Conservation (phyloP, 2,329 filamentous ascomycete species). For the Gnomoniopsis sp. region DNA sequence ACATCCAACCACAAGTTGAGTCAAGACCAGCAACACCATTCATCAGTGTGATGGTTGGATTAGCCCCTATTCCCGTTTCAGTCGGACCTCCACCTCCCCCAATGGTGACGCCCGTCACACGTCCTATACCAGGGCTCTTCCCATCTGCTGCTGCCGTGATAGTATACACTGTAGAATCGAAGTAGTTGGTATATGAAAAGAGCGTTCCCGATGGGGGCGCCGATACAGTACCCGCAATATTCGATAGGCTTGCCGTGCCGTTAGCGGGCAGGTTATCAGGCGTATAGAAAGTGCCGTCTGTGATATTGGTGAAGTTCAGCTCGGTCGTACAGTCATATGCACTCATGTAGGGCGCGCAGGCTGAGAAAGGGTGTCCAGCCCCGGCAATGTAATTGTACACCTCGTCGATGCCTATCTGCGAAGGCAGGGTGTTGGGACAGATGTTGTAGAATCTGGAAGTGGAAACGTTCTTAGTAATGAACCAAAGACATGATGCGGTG, state of each 20-base stretch:
- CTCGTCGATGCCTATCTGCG: background rate
- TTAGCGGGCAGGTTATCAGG: slow-evolving; percentile 24
- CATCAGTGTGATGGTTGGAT: background rate
- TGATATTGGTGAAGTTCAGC: slow-evolving; percentile 21
- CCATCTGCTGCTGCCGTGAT: slow-evolving; percentile 28
- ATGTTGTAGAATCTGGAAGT: slow-evolving; percentile 26
- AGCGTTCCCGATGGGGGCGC: slow-evolving; percentile 31
- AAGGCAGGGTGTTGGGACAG: slow-evolving; percentile 29
- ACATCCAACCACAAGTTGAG: too few species aligned
- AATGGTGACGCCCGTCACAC: background rate
- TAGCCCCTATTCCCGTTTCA: background rate
- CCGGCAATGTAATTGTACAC: background rate
- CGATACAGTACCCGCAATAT: slow-evolving; percentile 28
- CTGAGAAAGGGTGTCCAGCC: background rate
- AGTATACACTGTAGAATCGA: slow-evolving; percentile 27
- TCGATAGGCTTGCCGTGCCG: slow-evolving; percentile 29
- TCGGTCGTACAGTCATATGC: slow-evolving; percentile 23
- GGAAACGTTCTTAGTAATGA: background rate
- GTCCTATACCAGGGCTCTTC: background rate
- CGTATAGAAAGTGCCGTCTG: slow-evolving; percentile 21
- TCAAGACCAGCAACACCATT: too few species aligned
- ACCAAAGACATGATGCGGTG: background rate
- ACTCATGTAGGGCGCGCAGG: slow-evolving; percentile 23
- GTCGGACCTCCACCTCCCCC: background rate
- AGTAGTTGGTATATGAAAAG: slow-evolving; percentile 31